Conservation (phyloP, 176 grass and related monocot genomes). For the Lolium multiflorum region DNA sequence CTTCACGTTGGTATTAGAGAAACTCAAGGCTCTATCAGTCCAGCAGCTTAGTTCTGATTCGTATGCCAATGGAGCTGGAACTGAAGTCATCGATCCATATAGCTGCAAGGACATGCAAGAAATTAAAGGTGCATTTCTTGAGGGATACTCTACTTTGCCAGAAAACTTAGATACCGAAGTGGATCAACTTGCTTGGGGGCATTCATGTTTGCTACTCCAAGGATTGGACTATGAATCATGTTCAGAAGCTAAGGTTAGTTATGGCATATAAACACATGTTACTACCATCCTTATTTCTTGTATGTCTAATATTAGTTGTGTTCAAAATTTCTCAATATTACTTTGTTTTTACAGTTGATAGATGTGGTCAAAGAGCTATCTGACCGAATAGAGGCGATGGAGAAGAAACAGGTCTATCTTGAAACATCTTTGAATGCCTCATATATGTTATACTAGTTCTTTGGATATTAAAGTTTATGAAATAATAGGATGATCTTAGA, state of each 20-base stretch:
- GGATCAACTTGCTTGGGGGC: conserved; percentile 23
- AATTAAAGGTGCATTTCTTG: conserved; percentile 36
- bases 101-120: conserved; percentile 13
- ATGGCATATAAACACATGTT: not conserved
- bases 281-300: conserved; percentile 18
- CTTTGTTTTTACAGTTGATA: conserved; percentile 55
- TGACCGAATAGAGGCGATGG: conserved; percentile 46
- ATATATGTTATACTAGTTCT: not conserved
- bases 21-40: conserved; percentile 13
- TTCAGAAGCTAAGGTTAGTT: conserved; percentile 51
- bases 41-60: conserved; percentile 36
- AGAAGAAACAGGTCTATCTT: conserved; percentile 75
- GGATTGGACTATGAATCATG: conserved; percentile 38
- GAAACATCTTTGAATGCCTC: conserved; percentile 25
- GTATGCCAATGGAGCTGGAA: conserved; percentile 31
- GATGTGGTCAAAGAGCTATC: conserved; percentile 55
- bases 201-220: conserved; percentile 39
- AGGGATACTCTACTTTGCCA: conserved; percentile 43
- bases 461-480: conserved; percentile 22
- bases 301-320: not conserved
- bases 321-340: conserved; percentile 17
- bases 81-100: conserved; percentile 31
- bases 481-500: conserved; percentile 12
- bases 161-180: conserved; percentile 51
- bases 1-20: conserved; percentile 37